Base-by-base conservation (phyloP, 2,329 filamentous ascomycete species). In the Magnaporthiopsis rhizophila region DNA sequence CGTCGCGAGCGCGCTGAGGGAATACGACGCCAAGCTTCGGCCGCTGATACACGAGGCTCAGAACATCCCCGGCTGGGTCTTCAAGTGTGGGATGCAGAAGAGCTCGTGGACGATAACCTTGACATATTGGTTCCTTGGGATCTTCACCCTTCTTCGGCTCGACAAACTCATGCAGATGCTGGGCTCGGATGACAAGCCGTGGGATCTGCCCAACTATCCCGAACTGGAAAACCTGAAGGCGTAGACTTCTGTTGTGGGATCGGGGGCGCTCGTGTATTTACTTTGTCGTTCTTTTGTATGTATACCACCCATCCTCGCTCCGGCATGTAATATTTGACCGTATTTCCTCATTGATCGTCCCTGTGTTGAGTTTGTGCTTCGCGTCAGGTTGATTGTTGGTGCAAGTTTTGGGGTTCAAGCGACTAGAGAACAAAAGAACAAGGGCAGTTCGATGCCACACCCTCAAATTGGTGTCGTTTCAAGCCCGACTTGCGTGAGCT, bases 41-140 rank as follows among this genome's bases (percentile, higher is more conserved):
- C 81, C 81, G 0, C 80, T 80, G 64, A 74, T 83, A 32, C 69
- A 74, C 11, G 70, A 77, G 21, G 70, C 75, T 1, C 81, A 83
- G 65, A 72, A 73, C 62, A 53, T 74, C 9, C 1, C 57, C 0
- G 65, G 67, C 0, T 69, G 71, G 59, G 7, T 38, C n/a, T 28
- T 53, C 36, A 53, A 21, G 26, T 8, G 1, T 8, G 4, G 18
- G 9, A 34, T 63, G n/a, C 53, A 36, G 56, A 36, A 36, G 18
- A 18, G 45, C 7, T 28, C 62, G 13, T 63, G 62, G 62, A 53
- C 26, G 0, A 56, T 63, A 5, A 38, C 32, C 21, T 28, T 63
- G 30, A 21, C 57, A 5, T 38, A 24, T 28, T 63, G 53, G 32
- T 7, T 63, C 5, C 0, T 28, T 8, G 11, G 15, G 13, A 8